Evolutionary conservation across 2,329 filamentous ascomycete species (phyloP), one percentile per base, ranked within the genome.

Genomic region (Tolypocladium nubicola): DNA sequence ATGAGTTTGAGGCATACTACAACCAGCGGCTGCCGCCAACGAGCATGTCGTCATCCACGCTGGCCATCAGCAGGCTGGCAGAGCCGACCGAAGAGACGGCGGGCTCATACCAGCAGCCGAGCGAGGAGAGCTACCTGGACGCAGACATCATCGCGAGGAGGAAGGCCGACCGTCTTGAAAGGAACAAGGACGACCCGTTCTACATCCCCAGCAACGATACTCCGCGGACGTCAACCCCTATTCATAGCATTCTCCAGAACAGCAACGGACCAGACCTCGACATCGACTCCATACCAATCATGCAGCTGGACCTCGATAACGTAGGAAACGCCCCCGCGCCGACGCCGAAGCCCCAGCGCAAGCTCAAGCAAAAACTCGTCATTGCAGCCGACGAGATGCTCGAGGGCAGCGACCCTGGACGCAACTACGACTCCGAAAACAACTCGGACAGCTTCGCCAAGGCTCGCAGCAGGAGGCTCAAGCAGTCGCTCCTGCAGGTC

Each of bases 251-350:
- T 58, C 76, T 89, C 3, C 80, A 84, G 58, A 84, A 79, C 58
- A 84, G 84, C 58, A 92, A 93, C 67, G 87, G 86, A 2, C 85
- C 87, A 2, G 87, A 89, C 50, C 76, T 97, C 10, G 93, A 99
- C 68, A 87, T 99, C 49, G 94, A 99, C 71, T 84, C 90, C 2
- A 99, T 99, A 65, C 94, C 94, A 2, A 93, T 99, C 65, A 94
- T 99, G 85, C 86, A 96, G 68, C 79, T 99, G 52, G 86, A 95
- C 60, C 80, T 97, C 9, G 85, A 86, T 38, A 81, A 80, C 59
- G 69, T 79, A 10, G 63, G 62, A 10, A 64, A 68, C 54, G 64
- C 59, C 53, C 61, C 67, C 16, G 58, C 66, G 16, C 58, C 71
- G 60, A 64, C 72, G 60, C 67, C 70, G 64, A 62, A 68, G 57